Evolutionary conservation across 148 eudicot genomes (phyloP).

Genomic region (Rhododendron vialii): DNA sequence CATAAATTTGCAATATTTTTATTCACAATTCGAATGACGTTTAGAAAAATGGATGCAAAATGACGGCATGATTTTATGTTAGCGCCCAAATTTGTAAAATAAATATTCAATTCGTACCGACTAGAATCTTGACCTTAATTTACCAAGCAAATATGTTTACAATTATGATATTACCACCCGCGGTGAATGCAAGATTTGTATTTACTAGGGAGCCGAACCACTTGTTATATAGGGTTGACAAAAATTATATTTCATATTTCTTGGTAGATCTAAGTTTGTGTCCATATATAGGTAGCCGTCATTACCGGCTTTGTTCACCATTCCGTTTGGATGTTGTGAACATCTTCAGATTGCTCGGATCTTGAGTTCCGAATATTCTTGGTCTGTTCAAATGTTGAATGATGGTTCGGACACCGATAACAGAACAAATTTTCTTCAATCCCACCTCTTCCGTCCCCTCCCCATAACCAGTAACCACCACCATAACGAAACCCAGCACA

Average conservation of each 20-base stretch:
- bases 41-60: not conserved
- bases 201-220: not conserved
- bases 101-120: not conserved
- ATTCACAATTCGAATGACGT: not conserved
- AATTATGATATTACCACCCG: not conserved
- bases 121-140: not conserved
- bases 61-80: not conserved
- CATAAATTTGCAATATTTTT: not conserved
- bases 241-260: not conserved
- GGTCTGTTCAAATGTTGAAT: too few relatives aligned
- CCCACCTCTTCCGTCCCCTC: too few relatives aligned
- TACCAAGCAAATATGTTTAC: not conserved
- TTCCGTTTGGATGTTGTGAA: too few relatives aligned
- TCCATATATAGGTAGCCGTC: not conserved
- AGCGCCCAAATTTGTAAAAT: not conserved
- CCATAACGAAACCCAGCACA: too few relatives aligned
- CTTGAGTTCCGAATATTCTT: too few relatives aligned
- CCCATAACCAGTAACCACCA: too few relatives aligned
- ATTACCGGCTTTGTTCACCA: too few relatives aligned
- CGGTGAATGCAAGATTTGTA: not conserved
- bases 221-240: not conserved
- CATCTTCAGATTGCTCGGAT: too few relatives aligned
- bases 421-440: too few relatives aligned
- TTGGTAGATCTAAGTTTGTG: not conserved
- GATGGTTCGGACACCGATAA: too few relatives aligned